A percentile compares a stretch with the other conserved stretches of the same genome.
phyloP scores from a whole-genome alignment of 2,329 filamentous ascomycete species.

The Dactylonectria estremocensis region DNA sequence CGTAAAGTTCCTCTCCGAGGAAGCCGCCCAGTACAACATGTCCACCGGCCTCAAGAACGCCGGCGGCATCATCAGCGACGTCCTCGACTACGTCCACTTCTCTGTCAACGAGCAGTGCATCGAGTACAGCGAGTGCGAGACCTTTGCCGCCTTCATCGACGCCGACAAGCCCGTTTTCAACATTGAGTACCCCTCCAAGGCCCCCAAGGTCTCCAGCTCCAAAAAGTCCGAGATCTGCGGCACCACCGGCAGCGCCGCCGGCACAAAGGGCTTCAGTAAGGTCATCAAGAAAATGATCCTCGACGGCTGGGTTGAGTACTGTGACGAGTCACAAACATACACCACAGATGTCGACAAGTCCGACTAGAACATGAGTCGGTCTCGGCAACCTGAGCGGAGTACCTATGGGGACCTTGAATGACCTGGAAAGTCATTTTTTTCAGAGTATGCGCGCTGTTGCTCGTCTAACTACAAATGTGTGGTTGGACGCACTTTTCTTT shows the following conservation, averaged over 20 bases:
- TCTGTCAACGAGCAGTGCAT: slow-evolving; percentile 80
- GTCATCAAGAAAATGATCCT: slow-evolving; percentile 77
- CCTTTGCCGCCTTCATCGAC: slow-evolving; percentile 70
- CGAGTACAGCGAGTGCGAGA: slow-evolving; percentile 71
- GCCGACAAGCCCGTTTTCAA: slow-evolving; percentile 79
- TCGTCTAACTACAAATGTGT: background rate
- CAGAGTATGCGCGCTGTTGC: background rate
- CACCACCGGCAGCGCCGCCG: slow-evolving; percentile 53
- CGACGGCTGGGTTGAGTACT: slow-evolving; percentile 74
- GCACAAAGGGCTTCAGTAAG: slow-evolving; percentile 70
- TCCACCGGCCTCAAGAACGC: slow-evolving; percentile 80
- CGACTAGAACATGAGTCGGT: background rate
- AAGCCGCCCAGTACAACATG: slow-evolving; percentile 69
- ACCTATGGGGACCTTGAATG: background rate
- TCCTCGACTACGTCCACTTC: slow-evolving; percentile 71
- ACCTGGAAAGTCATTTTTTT: background rate
- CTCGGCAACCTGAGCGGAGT: background rate
- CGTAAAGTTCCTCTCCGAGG: slow-evolving; percentile 71
- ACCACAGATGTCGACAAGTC: slow-evolving; percentile 42
- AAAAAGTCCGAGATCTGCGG: slow-evolving; percentile 62
- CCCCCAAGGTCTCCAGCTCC: slow-evolving; percentile 54
- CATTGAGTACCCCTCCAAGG: slow-evolving; percentile 77
- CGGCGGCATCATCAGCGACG: slow-evolving; percentile 68
- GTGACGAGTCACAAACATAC: slow-evolving; percentile 54
- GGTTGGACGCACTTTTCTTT: background rate